phyloP scores from a whole-genome alignment of 345 rosid species.

The Eucalyptus curtisii region DNA sequence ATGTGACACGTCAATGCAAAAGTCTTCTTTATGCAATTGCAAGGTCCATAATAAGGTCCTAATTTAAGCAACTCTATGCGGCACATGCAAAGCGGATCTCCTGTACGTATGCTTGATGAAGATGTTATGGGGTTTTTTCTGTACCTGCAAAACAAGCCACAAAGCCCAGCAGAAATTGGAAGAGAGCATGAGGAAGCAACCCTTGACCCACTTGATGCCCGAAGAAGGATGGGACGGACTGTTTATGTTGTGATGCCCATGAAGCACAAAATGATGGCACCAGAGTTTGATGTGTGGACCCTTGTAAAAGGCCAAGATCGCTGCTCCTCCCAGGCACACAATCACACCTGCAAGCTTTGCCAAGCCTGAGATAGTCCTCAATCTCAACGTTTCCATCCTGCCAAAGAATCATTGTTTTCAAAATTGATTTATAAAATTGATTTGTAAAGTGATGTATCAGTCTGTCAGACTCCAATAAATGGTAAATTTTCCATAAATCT shows the following conservation, averaged over 20 bases:
- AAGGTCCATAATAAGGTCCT: neutral
- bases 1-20: neutral
- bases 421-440: neutral
- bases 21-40: neutral
- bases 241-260: constrained; percentile 5
- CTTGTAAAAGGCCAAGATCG: constrained; percentile 55
- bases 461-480: neutral
- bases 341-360: constrained; percentile 61
- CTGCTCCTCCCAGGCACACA: constrained; percentile 57
- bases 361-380: constrained; percentile 42
- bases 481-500: neutral
- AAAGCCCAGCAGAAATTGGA: constrained; percentile 64
- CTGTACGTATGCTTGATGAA: neutral
- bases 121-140: neutral
- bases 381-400: constrained; percentile 59
- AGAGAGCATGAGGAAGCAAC: constrained; percentile 69
- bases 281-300: constrained; percentile 50
- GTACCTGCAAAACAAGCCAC: constrained; percentile 90
- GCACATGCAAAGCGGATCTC: neutral
- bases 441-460: neutral
- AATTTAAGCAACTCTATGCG: neutral
- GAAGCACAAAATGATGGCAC: constrained; percentile 18
- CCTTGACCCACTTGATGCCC: constrained; percentile 61
- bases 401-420: neutral
- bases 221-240: constrained; percentile 16